A percentile compares a stretch with the other conserved stretches of the same genome.
phyloP scores from a whole-genome alignment of 2,329 filamentous ascomycete genomes.

The Penicillium sp. region DNA sequence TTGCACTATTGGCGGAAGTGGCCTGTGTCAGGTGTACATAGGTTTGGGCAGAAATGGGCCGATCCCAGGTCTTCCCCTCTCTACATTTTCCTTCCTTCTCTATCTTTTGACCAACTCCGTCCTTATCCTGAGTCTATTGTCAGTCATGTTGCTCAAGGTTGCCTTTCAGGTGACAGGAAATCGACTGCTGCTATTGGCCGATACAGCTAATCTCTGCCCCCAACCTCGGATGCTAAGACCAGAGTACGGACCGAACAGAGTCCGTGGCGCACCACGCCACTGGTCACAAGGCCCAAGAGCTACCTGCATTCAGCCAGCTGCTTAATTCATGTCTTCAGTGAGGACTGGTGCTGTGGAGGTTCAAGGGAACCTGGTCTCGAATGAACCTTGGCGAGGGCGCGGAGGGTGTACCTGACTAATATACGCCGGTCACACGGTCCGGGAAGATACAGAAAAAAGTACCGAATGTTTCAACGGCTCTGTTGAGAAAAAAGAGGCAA shows the following conservation, averaged over 20 bases:
- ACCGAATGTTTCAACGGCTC: background rate
- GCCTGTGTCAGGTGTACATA: background rate
- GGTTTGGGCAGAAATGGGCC: constrained; percentile 7
- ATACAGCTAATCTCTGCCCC: background rate
- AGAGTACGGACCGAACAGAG: background rate
- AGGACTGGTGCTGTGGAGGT: background rate
- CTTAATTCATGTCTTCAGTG: background rate
- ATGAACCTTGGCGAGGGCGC: background rate
- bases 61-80: background rate
- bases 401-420: background rate
- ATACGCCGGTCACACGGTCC: background rate
- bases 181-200: background rate
- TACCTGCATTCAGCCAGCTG: background rate
- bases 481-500: no score
- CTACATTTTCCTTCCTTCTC: background rate
- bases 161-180: background rate
- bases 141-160: background rate
- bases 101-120: background rate
- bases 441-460: background rate
- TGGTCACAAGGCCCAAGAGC: background rate
- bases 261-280: background rate
- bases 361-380: background rate
- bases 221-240: background rate
- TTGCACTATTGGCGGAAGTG: background rate
- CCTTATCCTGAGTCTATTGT: background rate